These are phyloP conservation scores for Trametes pubescens DNA, from an alignment of 1,284 basidiomycete species.

Conservation along the genomic window DNA sequence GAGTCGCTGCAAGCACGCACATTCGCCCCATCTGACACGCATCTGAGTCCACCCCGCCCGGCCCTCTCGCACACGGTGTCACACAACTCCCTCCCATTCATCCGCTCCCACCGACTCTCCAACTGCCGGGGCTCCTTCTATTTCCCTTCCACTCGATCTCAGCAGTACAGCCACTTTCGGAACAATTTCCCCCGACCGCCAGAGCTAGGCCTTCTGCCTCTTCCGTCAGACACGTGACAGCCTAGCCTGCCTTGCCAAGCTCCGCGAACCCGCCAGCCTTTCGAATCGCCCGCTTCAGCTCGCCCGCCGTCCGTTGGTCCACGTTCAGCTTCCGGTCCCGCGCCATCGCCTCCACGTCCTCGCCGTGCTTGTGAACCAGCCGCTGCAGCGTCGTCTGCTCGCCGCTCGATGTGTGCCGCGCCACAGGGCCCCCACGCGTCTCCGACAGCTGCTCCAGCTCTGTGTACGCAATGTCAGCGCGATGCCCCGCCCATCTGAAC, in stretches of 20 bases:
- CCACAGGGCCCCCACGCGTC: conserved; percentile 50
- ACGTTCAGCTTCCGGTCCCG: conserved; percentile 83
- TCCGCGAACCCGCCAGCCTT: conserved; percentile 55
- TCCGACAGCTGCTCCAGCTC: conserved; percentile 57
- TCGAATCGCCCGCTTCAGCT: conserved; percentile 71
- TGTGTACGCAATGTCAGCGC: conserved; percentile 37
- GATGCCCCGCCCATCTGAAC: conserved; percentile 27
- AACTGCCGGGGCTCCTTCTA: conserved; percentile 28
- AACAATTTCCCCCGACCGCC: conserved; percentile 26
- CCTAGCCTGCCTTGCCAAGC: conserved; percentile 27
- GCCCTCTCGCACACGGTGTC: conserved; percentile 22
- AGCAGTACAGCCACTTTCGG: conserved; percentile 32
- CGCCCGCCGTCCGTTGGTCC: conserved; percentile 88
- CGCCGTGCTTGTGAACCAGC: conserved; percentile 77
- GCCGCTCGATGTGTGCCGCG: conserved; percentile 73
- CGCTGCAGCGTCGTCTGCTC: conserved; percentile 75
- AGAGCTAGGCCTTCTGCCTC: conserved; percentile 22
- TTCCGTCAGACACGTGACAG: conserved; percentile 30
- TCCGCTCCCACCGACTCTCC: conserved; percentile 19
- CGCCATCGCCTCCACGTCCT: conserved; percentile 82
- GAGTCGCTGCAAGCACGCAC: conserved; percentile 29
- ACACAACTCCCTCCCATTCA: conserved; percentile 23
- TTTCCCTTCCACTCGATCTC: conserved; percentile 31
- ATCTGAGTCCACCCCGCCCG: conserved; percentile 14
- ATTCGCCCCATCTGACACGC: conserved; percentile 14